These are phyloP conservation scores for Haberlea rhodopensis DNA, from an alignment of 257 asterid genomes.

Conservation along the genomic window DNA sequence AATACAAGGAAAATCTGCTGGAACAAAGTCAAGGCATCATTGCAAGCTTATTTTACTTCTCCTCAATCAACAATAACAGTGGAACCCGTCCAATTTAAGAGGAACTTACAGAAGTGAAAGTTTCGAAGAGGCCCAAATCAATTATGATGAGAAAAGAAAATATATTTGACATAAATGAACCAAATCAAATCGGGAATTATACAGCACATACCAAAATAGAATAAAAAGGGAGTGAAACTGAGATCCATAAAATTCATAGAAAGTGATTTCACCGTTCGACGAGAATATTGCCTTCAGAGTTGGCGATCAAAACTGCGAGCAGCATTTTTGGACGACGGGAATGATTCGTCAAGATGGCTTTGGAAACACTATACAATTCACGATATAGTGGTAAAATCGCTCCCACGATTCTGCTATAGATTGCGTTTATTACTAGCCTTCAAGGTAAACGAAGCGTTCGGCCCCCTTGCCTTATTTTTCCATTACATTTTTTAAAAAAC, in stretches of 20 bases:
- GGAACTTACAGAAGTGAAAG: too few species aligned
- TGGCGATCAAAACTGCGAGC: constrained; percentile 45
- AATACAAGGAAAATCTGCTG: too few species aligned
- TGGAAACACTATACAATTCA: not conserved
- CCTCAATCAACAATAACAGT: too few species aligned
- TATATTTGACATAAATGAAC: not conserved
- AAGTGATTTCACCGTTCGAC: constrained; percentile 38
- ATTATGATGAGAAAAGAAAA: not conserved
- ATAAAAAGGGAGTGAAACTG: not conserved
- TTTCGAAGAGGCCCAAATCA: not conserved
- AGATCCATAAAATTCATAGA: not conserved
- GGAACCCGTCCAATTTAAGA: too few species aligned
- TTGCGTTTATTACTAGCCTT: too few species aligned
- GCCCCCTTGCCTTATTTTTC: too few species aligned
- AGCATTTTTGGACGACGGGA: constrained; percentile 28
- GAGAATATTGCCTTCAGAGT: constrained; percentile 53
- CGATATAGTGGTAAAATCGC: not conserved
- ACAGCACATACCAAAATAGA: not conserved
- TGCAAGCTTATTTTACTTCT: too few species aligned
- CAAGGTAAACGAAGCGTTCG: too few species aligned
- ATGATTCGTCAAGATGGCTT: not conserved
- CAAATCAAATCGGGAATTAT: not conserved
- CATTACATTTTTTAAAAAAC: too few species aligned
- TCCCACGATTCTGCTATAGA: not conserved
- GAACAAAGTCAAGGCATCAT: too few species aligned